Conservation (phyloP, 331 rosid genomes). For the Stylosanthes scabra region DNA sequence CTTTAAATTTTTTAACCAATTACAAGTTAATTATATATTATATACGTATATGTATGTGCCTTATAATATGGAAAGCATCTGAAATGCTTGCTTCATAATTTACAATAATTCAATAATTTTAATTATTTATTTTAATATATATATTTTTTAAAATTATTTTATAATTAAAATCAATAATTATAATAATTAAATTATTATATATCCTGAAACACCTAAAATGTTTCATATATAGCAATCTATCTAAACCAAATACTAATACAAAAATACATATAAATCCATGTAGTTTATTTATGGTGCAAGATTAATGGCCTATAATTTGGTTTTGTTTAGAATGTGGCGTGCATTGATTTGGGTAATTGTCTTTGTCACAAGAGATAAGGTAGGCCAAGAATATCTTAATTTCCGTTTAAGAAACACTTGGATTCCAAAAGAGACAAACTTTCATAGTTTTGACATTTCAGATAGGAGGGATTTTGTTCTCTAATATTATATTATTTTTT, state of each 20-base stretch:
- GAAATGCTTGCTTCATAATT: no score
- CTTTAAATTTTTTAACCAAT: conserved; percentile 8
- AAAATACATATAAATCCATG: conserved; percentile 16
- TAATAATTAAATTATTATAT: no score
- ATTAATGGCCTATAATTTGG: conserved; percentile 19
- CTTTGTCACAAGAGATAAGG: conserved; percentile 41
- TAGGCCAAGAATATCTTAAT: conserved; percentile 12
- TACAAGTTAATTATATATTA: conserved; percentile 13
- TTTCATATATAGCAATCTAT: no score
- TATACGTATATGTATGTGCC: no score
- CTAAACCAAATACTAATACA: neutral
- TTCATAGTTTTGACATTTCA: conserved; percentile 3
- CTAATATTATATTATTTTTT: conserved; percentile 2
- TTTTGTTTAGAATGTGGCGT: conserved; percentile 40
- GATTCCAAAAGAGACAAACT: conserved; percentile 27
- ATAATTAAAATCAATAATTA: no score
- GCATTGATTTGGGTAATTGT: conserved; percentile 10
- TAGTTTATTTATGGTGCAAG: conserved; percentile 28
- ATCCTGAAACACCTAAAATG: no score
- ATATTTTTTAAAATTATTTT: no score
- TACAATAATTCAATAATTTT: no score
- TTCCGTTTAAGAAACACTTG: conserved; percentile 8
- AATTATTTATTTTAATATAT: no score
- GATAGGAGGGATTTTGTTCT: conserved; percentile 32
- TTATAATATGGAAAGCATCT: no score